Base-by-base conservation (phyloP, 208 protist species). In the Naegleria gruberi region DNA sequence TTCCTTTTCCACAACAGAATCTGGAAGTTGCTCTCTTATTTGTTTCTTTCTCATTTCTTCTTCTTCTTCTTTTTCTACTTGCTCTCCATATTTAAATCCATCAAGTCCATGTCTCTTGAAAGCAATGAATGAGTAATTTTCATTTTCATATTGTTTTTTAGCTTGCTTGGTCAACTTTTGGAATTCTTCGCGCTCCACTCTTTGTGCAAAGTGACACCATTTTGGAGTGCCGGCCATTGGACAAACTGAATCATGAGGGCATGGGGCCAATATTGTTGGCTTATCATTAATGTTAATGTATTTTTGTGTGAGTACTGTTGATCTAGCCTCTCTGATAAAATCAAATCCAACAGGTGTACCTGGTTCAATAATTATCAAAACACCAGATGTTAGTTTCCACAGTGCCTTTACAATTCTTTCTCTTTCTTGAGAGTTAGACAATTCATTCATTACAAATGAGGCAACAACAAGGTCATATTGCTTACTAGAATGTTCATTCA, bases 151-250 rank as follows among this genome's bases (percentile, higher is more conserved):
- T 30, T 84, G 81, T 45, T 42, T 84, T 26, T 17, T 84, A 7
- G 34, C 42, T 84, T 42, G 10, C 44, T 84, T 84, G 0, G 81
- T 84, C 17, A 84, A 12, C 43, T 57, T 89, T 74, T 89, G 86
- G 86, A 89, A 89, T 43, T 7, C 0, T 82, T 82, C 86, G 3
- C 86, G 41, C 5, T 74, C 44, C 0, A 89, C 30, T 74, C 86
- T 41, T 43, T 89, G 86, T 30, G 44, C 57, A 45, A 89, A 89
- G 42, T 89, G 55, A 82, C 86, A 89, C 57, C 65, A 89, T 46
- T 46, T 46, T 74, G 55, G 57, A 82, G 43, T 55, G 12, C 86
- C 86, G 17, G 34, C 17, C 44, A 89, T 57, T 45, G 86, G 86
- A 82, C 86, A 89, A 8, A 45, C 40, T n/a, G 40, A 42, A 82